Conservation (phyloP, 2,329 filamentous ascomycete species). For the Aspergillus eucalypticola region DNA sequence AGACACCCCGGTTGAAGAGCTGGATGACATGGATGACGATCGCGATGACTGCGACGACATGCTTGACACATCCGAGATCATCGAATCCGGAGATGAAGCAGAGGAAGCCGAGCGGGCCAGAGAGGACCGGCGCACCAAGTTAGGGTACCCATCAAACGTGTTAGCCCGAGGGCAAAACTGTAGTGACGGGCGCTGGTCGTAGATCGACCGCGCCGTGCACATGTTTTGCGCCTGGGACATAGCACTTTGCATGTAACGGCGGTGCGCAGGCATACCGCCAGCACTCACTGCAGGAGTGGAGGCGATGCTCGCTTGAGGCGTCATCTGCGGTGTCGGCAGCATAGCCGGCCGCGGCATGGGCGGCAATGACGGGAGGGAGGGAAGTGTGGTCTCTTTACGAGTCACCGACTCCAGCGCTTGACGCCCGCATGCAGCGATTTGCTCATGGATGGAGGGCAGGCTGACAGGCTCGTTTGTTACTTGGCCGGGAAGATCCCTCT, state of each 20-base stretch:
- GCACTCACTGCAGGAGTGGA: constrained; percentile 64
- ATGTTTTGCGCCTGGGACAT: constrained; percentile 60
- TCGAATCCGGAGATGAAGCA: constrained; percentile 61
- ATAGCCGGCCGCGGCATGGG: constrained; percentile 56
- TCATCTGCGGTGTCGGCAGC: constrained; percentile 63
- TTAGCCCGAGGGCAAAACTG: constrained; percentile 37
- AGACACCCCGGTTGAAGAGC: constrained; percentile 33
- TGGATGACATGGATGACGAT: constrained; percentile 51
- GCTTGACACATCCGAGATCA: constrained; percentile 61
- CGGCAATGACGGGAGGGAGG: constrained; percentile 55
- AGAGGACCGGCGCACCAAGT: constrained; percentile 51
- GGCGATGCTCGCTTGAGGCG: constrained; percentile 55
- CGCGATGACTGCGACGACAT: constrained; percentile 57
- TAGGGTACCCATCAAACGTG: constrained; percentile 51
- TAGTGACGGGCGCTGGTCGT: constrained; percentile 52
- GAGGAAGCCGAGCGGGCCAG: constrained; percentile 55
- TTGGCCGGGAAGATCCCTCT: constrained; percentile 11
- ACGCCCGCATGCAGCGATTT: constrained; percentile 32
- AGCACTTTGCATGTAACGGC: constrained; percentile 60
- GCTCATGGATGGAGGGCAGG: constrained; percentile 27
- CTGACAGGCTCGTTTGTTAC: constrained; percentile 25
- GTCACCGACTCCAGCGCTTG: constrained; percentile 55
- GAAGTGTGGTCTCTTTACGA: constrained; percentile 40
- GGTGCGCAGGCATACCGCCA: constrained; percentile 49
- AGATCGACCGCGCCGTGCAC: constrained; percentile 56